Percentiles rank a stretch among this genome's conserved stretches.
Conservation (phyloP, 2,329 filamentous ascomycete species). For the Alternaria novae-zelandiae region DNA sequence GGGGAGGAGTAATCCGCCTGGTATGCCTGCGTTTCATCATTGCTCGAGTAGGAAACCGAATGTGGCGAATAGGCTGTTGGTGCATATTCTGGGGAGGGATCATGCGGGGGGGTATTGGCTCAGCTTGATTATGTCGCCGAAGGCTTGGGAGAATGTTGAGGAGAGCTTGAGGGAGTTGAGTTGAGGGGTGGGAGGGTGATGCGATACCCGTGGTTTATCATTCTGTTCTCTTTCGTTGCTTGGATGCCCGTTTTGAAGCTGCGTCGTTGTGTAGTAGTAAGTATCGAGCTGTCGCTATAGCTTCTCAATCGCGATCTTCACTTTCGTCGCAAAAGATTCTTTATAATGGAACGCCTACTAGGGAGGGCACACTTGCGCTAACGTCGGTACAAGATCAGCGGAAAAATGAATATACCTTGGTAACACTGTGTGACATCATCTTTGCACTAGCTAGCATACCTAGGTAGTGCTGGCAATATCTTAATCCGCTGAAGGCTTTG, state of each 20-base stretch:
- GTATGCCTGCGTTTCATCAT: constrained; percentile 20
- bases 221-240: not conserved
- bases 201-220: not conserved
- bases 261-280: not conserved
- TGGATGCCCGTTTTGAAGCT: not conserved
- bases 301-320: too few relatives aligned
- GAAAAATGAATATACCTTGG: not conserved
- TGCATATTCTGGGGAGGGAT: constrained; percentile 23
- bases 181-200: not conserved
- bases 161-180: constrained; percentile 2
- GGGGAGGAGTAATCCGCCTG: constrained; percentile 13
- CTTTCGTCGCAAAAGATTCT: not conserved
- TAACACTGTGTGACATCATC: not conserved
- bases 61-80: constrained; percentile 11
- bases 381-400: not conserved
- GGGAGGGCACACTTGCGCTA: too few relatives aligned
- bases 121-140: constrained; percentile 8
- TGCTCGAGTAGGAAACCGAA: constrained; percentile 9
- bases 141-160: constrained; percentile 19
- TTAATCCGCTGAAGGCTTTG: not conserved
- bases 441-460: not conserved
- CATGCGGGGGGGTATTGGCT: constrained; percentile 18
- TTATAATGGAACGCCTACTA: not conserved
- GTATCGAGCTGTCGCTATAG: not conserved
- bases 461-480: not conserved